Conservation (phyloP, 192 early-diverging fungal genomes). For the Haplosporangium gracile region DNA sequence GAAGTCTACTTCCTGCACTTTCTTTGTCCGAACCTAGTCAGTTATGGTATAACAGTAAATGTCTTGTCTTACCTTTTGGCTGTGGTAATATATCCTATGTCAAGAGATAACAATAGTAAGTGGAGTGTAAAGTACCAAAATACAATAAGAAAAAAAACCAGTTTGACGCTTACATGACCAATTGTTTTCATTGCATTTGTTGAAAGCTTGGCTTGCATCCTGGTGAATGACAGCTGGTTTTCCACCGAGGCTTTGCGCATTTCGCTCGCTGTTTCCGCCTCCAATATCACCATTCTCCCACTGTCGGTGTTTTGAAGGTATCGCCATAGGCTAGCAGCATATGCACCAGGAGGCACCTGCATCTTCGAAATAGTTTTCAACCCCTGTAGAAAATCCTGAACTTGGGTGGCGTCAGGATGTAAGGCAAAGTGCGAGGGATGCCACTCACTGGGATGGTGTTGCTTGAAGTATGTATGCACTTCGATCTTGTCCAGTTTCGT, state of each 20-base stretch:
- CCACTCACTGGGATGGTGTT: slow-evolving; percentile 7
- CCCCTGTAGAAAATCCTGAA: slow-evolving; percentile 13
- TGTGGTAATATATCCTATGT: background rate
- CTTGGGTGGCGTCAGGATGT: background rate
- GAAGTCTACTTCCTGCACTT: no score
- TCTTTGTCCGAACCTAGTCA: no score
- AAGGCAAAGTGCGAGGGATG: slow-evolving; percentile 13
- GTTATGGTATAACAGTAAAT: background rate
- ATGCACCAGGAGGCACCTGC: slow-evolving; percentile 8
- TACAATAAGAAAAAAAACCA: slow-evolving; percentile 4
- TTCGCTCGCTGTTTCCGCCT: background rate
- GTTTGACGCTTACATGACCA: slow-evolving; percentile 1
- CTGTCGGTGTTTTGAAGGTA: slow-evolving; percentile 4
- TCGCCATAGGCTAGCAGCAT: slow-evolving; percentile 7
- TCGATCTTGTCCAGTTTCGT: slow-evolving; percentile 13
- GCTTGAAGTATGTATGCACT: slow-evolving; percentile 13
- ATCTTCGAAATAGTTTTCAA: no score
- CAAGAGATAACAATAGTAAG: no score
- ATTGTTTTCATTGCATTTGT: slow-evolving; percentile 6
- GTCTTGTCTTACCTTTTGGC: background rate
- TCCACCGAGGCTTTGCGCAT: slow-evolving; percentile 6
- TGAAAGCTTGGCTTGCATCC: slow-evolving; percentile 1
- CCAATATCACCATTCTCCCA: background rate
- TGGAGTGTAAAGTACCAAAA: no score
- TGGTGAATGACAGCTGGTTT: slow-evolving; percentile 11